Percentiles rank a stretch among this genome's conserved stretches.
Evolutionary conservation across 169 alveolate species (phyloP).

Genomic region (Cardiosporidium cionae): DNA sequence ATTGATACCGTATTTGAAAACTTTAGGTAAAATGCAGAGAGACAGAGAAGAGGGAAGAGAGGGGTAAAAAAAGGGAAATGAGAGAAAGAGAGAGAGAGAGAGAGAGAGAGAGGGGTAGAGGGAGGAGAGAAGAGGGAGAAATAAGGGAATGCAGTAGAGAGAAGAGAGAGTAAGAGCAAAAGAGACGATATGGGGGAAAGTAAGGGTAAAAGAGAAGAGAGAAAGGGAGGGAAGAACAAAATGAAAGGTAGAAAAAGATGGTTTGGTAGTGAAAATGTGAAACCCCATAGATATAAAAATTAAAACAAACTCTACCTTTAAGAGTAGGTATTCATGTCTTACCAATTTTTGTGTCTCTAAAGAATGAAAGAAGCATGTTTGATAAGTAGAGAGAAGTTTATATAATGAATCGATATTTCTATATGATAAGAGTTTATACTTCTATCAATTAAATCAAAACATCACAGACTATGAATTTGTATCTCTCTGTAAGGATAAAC

Average conservation of each 20-base stretch:
- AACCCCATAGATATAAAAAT: constrained; percentile 34
- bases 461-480: too few species aligned
- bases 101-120: neutral
- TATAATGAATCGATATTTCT: too few species aligned
- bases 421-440: too few species aligned
- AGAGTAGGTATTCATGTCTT: too few species aligned
- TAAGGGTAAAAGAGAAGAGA: neutral
- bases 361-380: too few species aligned
- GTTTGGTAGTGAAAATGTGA: neutral
- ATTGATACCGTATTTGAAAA: constrained; percentile 50
- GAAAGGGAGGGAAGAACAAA: neutral
- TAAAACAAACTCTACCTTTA: too few species aligned
- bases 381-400: too few species aligned
- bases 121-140: neutral
- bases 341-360: too few species aligned
- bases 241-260: neutral
- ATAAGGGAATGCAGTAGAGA: neutral
- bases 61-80: neutral
- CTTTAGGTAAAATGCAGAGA: neutral
- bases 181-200: neutral
- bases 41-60: neutral
- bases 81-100: neutral
- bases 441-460: too few species aligned
- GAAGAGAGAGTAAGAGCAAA: neutral
- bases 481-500: too few species aligned